Evolutionary conservation across 176 grass and related monocot genomes (phyloP).

Genomic region (Paspalum notatum): DNA sequence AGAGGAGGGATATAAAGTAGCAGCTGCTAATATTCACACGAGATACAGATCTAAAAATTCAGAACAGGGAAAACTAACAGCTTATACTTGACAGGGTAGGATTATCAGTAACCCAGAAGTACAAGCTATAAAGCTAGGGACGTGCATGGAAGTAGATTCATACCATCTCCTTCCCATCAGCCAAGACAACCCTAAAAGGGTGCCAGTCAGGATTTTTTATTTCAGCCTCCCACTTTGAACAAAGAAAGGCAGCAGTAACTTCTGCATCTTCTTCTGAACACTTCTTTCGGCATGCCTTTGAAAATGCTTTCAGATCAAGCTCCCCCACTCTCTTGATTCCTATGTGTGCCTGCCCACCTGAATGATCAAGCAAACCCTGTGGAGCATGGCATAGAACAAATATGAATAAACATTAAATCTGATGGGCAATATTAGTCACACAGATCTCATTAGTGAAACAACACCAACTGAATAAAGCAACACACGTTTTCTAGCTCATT

Average conservation of each 20-base stretch:
- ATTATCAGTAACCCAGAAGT: background rate
- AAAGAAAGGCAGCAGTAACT: slow-evolving; percentile 44
- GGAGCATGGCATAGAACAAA: slow-evolving; percentile 5
- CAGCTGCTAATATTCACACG: background rate
- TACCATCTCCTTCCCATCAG: slow-evolving; percentile 58
- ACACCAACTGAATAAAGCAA: background rate
- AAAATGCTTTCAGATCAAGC: slow-evolving; percentile 65
- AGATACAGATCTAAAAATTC: slow-evolving; percentile 4
- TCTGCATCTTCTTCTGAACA: slow-evolving; percentile 54
- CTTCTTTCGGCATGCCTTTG: slow-evolving; percentile 47
- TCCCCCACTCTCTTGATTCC: slow-evolving; percentile 76
- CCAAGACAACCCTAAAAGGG: slow-evolving; percentile 54
- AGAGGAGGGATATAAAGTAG: background rate
- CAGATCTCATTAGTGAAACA: background rate
- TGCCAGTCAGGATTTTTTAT: slow-evolving; percentile 69
- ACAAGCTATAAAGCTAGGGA: background rate
- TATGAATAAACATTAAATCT: slow-evolving; percentile 14
- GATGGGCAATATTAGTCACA: slow-evolving; percentile 4
- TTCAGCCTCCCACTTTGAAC: slow-evolving; percentile 79
- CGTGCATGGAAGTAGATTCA: background rate
- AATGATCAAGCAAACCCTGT: slow-evolving; percentile 44
- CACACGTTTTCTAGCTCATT: slow-evolving; percentile 63
- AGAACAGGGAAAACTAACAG: background rate
- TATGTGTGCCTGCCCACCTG: slow-evolving; percentile 35
- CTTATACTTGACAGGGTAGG: background rate